Evolutionary conservation across 371 early-diverging fungal species (phyloP).

Genomic region (Coemansia sp.): DNA sequence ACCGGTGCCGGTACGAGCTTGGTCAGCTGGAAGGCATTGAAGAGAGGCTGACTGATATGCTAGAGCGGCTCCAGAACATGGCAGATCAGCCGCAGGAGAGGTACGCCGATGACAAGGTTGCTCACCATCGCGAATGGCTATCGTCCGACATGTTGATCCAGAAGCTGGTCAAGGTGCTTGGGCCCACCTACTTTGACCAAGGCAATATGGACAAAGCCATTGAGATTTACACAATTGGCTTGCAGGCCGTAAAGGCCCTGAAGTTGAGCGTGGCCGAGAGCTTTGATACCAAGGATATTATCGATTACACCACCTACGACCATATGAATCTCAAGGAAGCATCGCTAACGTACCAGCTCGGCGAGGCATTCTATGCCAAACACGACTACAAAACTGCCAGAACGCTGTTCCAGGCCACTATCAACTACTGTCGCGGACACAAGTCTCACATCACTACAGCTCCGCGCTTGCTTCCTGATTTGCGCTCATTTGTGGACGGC

Average conservation of each 20-base stretch:
- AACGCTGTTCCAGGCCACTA: slow-evolving; percentile 26
- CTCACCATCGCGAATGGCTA: slow-evolving; percentile 15
- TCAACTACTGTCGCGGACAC: slow-evolving; percentile 31
- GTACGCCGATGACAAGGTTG: slow-evolving; percentile 12
- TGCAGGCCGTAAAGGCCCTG: slow-evolving; percentile 29
- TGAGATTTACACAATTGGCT: slow-evolving; percentile 16
- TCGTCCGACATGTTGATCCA: slow-evolving; percentile 15
- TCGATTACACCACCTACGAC: slow-evolving; percentile 28
- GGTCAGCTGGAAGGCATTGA: slow-evolving; percentile 13
- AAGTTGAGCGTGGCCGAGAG: slow-evolving; percentile 16
- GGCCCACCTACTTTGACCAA: slow-evolving; percentile 1
- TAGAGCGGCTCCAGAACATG: slow-evolving; percentile 9
- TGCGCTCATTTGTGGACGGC: slow-evolving; percentile 24
- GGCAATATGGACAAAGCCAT: slow-evolving; percentile 14
- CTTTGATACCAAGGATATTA: slow-evolving; percentile 22
- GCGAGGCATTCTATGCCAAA: slow-evolving; percentile 18
- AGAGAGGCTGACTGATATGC: slow-evolving; percentile 6
- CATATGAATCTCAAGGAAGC: slow-evolving; percentile 36
- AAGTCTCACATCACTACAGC: slow-evolving; percentile 25
- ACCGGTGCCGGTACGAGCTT: slow-evolving; percentile 18
- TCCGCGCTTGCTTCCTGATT: slow-evolving; percentile 22
- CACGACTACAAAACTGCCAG: slow-evolving; percentile 15
- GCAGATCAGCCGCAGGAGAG: neutral
- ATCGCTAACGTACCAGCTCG: slow-evolving; percentile 18
- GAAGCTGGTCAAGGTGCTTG: slow-evolving; percentile 18